Evolutionary conservation across 179 eudicot species (phyloP).

Genomic region (Beta macrorhiza): DNA sequence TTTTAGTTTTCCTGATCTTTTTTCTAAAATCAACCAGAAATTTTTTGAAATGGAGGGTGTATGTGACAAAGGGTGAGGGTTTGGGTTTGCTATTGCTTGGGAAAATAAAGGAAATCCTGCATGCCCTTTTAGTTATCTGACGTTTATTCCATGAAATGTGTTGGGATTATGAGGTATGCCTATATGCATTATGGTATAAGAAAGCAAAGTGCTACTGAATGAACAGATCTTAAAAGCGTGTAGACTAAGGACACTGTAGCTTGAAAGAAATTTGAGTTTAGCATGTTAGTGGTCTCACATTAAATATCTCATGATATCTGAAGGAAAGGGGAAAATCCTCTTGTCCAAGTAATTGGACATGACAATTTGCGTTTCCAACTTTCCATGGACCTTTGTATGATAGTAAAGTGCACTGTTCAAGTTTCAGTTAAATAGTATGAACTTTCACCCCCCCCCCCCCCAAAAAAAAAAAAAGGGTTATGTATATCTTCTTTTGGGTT

Average conservation of each 20-base stretch:
- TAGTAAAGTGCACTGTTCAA: neutral
- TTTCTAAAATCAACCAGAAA: neutral
- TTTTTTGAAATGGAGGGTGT: too few species aligned
- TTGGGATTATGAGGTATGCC: too few species aligned
- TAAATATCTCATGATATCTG: neutral
- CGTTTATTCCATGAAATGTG: neutral
- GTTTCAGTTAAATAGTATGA: neutral
- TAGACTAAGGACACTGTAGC: neutral
- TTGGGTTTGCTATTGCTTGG: neutral
- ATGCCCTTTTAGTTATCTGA: neutral
- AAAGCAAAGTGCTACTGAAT: neutral
- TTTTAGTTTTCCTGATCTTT: neutral
- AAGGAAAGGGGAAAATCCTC: neutral
- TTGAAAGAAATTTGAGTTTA: neutral
- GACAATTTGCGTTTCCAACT: neutral
- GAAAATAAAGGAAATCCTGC: neutral
- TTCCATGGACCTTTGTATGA: neutral
- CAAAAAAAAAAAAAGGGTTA: too few species aligned
- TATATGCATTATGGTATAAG: too few species aligned
- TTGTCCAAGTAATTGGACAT: neutral
- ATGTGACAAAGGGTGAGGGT: neutral
- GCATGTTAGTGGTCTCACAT: neutral
- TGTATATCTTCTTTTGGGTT: neutral
- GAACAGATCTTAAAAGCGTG: neutral
- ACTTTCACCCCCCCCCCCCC: too few species aligned